Conservation (phyloP, 768 basidiomycete species). For the Chiua virens region DNA sequence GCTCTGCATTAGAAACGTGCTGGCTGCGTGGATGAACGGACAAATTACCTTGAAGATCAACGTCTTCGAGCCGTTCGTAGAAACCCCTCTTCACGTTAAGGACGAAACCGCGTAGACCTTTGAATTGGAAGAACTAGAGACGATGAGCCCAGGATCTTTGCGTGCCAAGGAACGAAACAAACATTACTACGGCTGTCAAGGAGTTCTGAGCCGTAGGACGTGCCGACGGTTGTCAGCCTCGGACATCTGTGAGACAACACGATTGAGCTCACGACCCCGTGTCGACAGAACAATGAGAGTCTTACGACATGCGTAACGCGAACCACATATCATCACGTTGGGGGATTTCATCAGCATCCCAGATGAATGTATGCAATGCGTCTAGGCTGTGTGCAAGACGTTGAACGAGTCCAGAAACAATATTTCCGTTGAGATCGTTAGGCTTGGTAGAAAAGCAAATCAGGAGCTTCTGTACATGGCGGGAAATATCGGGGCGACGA, state of each 20-base stretch:
- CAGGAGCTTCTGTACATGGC: slow-evolving; percentile 63
- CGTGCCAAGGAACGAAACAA: slow-evolving; percentile 25
- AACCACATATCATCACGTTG: slow-evolving; percentile 80
- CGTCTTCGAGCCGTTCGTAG: slow-evolving; percentile 57
- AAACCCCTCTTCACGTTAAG: slow-evolving; percentile 61
- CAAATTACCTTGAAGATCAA: slow-evolving; percentile 51
- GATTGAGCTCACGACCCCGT: neutral
- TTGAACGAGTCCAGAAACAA: slow-evolving; percentile 53
- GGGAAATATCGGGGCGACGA: slow-evolving; percentile 53
- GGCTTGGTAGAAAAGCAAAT: slow-evolving; percentile 40
- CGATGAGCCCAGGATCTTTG: neutral
- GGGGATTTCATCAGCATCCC: slow-evolving; percentile 68
- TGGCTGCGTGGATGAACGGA: neutral
- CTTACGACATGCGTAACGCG: slow-evolving; percentile 65
- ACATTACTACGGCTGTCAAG: slow-evolving; percentile 64
- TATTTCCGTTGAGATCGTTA: slow-evolving; percentile 25
- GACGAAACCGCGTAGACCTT: slow-evolving; percentile 59
- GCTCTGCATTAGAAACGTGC: slow-evolving; percentile 2
- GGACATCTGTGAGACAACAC: slow-evolving; percentile 51
- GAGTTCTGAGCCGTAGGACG: slow-evolving; percentile 59
- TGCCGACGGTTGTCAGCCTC: slow-evolving; percentile 59
- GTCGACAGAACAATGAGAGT: neutral
- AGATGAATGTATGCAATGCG: slow-evolving; percentile 63
- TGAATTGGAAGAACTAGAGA: slow-evolving; percentile 68
- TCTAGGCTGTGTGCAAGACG: slow-evolving; percentile 56